A percentile compares a stretch with the other conserved stretches of the same genome.
These are phyloP conservation scores for Nepenthes mirabilis DNA, from an alignment of 148 eudicot genomes.

Conservation along the genomic window DNA sequence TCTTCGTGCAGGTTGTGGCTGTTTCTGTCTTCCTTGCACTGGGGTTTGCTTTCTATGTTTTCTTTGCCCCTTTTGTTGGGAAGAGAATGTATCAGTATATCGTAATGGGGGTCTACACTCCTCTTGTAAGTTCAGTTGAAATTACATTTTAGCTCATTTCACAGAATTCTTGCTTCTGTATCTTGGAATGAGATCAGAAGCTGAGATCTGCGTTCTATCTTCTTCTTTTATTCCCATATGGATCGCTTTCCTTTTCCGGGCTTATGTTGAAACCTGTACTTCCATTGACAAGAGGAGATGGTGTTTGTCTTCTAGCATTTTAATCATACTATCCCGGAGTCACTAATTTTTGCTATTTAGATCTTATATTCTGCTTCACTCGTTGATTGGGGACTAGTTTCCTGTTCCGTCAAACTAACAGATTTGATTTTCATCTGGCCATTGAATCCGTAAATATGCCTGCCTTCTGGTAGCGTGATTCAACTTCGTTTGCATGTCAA, in stretches of 20 bases:
- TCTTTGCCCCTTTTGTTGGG: conserved; percentile 96
- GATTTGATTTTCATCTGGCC: too few species aligned
- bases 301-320: conserved; percentile 20
- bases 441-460: too few species aligned
- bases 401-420: too few species aligned
- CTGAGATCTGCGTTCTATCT: conserved; percentile 45
- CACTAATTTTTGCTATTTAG: neutral
- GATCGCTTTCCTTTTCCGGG: conserved; percentile 17
- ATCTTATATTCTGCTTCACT: too few species aligned
- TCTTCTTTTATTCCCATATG: conserved; percentile 9
- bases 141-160: neutral
- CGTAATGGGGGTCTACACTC: conserved; percentile 80
- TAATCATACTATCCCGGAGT: neutral
- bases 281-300: conserved; percentile 21
- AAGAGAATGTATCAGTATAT: conserved; percentile 64
- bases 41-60: conserved; percentile 93
- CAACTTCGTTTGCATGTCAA: too few species aligned
- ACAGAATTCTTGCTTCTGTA: neutral
- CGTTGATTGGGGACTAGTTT: too few species aligned
- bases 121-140: conserved; percentile 54
- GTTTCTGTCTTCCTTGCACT: conserved; percentile 86
- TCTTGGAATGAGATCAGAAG: neutral
- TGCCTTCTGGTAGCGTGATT: too few species aligned
- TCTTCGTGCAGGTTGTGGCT: conserved; percentile 62
- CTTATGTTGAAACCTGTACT: neutral